Conservation (phyloP, 2,329 filamentous ascomycete species). For the Ascochyta viciae-villosae region DNA sequence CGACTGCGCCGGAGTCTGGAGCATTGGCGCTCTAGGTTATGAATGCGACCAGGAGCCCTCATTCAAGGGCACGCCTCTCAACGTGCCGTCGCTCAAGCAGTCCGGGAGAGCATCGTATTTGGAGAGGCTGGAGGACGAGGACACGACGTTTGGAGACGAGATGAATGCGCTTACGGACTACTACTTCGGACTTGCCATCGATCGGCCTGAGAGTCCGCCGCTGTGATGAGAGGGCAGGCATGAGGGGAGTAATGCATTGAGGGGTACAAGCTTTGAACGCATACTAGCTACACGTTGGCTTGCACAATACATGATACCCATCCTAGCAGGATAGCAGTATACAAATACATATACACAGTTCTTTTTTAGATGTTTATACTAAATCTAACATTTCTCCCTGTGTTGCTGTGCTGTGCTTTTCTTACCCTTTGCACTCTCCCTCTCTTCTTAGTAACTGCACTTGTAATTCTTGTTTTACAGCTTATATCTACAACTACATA, state of each 20-base stretch:
- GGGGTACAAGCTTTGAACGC: background rate
- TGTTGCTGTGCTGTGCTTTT: too few relatives aligned
- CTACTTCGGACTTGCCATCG: constrained; percentile 37
- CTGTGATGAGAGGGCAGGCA: constrained; percentile 5
- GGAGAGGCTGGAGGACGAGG: constrained; percentile 17
- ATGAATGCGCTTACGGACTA: constrained; percentile 47
- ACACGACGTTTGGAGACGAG: constrained; percentile 40
- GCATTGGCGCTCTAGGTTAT: constrained; percentile 50
- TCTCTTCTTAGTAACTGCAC: too few relatives aligned
- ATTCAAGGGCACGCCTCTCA: background rate
- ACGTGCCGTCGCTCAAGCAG: constrained; percentile 25
- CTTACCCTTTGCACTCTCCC: too few relatives aligned
- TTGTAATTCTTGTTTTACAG: too few relatives aligned
- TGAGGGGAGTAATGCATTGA: background rate
- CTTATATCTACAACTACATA: too few relatives aligned
- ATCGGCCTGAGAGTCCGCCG: constrained; percentile 33
- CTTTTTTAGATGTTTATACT: too few relatives aligned
- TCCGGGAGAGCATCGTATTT: constrained; percentile 21
- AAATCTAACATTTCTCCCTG: too few relatives aligned
- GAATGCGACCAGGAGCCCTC: constrained; percentile 35
- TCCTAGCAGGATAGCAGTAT: too few relatives aligned
- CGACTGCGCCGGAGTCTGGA: constrained; percentile 45
- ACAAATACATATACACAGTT: too few relatives aligned
- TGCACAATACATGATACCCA: too few relatives aligned
- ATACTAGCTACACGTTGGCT: too few relatives aligned